Evolutionary conservation across 140 eudicot species (phyloP).

Genomic region (Senecio squalidus): DNA sequence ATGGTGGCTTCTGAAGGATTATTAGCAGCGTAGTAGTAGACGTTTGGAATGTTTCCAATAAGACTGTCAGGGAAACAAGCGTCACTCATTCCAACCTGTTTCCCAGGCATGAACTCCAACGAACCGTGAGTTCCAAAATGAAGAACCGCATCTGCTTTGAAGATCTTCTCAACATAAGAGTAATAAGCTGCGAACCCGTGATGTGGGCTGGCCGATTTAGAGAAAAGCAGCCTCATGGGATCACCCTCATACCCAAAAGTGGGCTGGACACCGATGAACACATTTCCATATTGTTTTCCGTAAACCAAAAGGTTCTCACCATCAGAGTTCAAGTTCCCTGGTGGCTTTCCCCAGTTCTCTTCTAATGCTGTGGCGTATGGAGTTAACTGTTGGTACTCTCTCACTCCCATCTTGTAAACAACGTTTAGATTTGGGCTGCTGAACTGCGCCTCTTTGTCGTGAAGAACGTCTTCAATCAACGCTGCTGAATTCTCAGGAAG

Average conservation of each 20-base stretch:
- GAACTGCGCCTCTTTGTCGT: constrained; percentile 97
- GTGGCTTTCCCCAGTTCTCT: constrained; percentile 99
- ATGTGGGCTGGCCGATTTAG: constrained; percentile 98
- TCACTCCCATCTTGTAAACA: constrained; percentile 86
- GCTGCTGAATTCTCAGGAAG: constrained; percentile 82
- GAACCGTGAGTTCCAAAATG: constrained; percentile 99
- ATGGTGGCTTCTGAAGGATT: constrained; percentile 98
- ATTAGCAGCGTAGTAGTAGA: constrained; percentile 94
- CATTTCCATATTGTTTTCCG: constrained; percentile 86
- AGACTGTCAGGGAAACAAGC: constrained; percentile 93
- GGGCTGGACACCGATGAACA: constrained; percentile 98
- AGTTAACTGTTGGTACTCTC: constrained; percentile 85
- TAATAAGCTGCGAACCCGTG: constrained; percentile 99
- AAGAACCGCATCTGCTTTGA: constrained; percentile 91
- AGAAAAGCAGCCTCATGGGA: constrained; percentile 96
- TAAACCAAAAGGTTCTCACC: constrained; percentile 98
- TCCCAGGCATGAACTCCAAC: constrained; percentile 98
- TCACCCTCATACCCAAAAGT: constrained; percentile 98
- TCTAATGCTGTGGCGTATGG: constrained; percentile 77
- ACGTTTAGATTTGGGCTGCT: constrained; percentile 93
- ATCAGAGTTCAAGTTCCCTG: constrained; percentile 93
- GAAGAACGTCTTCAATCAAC: constrained; percentile 84
- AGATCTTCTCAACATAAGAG: constrained; percentile 89
- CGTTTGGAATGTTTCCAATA: constrained; percentile 94
- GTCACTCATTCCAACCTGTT: constrained; percentile 98